These are phyloP conservation scores for Heterotrichella gracilis DNA, from an alignment of 352 stramenopile genomes.

Conservation along the genomic window DNA sequence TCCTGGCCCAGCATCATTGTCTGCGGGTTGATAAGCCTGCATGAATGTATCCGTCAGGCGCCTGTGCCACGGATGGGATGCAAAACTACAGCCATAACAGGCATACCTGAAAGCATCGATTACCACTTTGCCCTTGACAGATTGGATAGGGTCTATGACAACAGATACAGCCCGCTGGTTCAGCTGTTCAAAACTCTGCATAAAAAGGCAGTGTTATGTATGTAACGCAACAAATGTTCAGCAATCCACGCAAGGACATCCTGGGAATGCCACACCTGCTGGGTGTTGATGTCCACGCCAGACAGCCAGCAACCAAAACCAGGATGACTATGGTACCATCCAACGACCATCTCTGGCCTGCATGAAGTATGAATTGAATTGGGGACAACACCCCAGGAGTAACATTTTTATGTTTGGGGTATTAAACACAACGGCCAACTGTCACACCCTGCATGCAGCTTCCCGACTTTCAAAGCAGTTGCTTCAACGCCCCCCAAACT, in stretches of 20 bases:
- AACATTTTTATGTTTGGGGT: too few relatives aligned
- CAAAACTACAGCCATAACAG: constrained; percentile 22
- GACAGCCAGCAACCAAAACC: constrained; percentile 97
- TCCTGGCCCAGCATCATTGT: constrained; percentile 90
- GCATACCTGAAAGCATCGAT: constrained; percentile 99
- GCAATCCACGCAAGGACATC: neutral
- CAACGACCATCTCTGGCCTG: constrained; percentile 56
- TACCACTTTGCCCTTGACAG: constrained; percentile 90
- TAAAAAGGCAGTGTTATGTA: neutral
- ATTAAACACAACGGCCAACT: too few relatives aligned
- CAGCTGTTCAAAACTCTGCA: constrained; percentile 74
- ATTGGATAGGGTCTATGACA: constrained; percentile 97
- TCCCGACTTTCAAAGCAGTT: too few relatives aligned
- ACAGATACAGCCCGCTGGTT: constrained; percentile 77
- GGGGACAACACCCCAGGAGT: too few relatives aligned
- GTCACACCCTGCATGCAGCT: too few relatives aligned
- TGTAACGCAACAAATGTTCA: neutral
- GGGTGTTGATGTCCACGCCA: constrained; percentile 96
- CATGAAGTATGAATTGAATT: too few relatives aligned
- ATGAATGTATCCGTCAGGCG: too few relatives aligned
- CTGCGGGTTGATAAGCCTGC: constrained; percentile 84
- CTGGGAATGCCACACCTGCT: constrained; percentile 34
- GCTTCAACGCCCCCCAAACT: too few relatives aligned
- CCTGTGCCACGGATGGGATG: too few relatives aligned
- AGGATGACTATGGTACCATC: constrained; percentile 95